Percentiles rank a stretch among this genome's conserved stretches.
phyloP scores from a whole-genome alignment of 306 rosid genomes.

The Begonia peltatifolia region DNA sequence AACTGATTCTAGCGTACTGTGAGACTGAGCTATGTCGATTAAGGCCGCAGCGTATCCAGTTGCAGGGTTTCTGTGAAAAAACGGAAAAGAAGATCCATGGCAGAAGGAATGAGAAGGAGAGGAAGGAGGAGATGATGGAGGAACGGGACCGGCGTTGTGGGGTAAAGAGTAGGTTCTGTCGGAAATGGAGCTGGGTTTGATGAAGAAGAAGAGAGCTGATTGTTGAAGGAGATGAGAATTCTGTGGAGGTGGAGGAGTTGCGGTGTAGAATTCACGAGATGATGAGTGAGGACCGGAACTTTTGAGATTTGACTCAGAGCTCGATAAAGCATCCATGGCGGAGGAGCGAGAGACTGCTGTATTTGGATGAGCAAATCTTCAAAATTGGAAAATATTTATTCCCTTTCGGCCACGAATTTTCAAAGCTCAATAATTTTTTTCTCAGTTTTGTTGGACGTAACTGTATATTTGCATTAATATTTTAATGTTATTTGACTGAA shows the following conservation, averaged over 20 bases:
- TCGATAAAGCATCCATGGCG: constrained; percentile 61
- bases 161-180: constrained; percentile 21
- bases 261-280: constrained; percentile 29
- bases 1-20: constrained; percentile 36
- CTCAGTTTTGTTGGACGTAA: no score
- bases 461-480: no score
- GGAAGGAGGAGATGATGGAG: constrained; percentile 15
- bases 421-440: no score
- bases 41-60: constrained; percentile 78
- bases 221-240: constrained; percentile 11
- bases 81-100: constrained; percentile 10
- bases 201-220: constrained; percentile 19
- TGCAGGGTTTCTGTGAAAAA: constrained; percentile 29
- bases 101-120: constrained; percentile 6
- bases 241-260: constrained; percentile 16
- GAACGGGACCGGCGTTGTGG: constrained; percentile 12
- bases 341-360: neutral
- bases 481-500: no score
- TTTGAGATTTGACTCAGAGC: constrained; percentile 47
- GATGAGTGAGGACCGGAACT: constrained; percentile 11
- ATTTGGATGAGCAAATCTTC: no score
- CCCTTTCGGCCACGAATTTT: no score
- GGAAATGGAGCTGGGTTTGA: constrained; percentile 16
- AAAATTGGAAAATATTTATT: no score
- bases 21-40: constrained; percentile 39